Base-by-base conservation (phyloP, 2,329 filamentous ascomycete genomes). In the Rutstroemia sydowiana region DNA sequence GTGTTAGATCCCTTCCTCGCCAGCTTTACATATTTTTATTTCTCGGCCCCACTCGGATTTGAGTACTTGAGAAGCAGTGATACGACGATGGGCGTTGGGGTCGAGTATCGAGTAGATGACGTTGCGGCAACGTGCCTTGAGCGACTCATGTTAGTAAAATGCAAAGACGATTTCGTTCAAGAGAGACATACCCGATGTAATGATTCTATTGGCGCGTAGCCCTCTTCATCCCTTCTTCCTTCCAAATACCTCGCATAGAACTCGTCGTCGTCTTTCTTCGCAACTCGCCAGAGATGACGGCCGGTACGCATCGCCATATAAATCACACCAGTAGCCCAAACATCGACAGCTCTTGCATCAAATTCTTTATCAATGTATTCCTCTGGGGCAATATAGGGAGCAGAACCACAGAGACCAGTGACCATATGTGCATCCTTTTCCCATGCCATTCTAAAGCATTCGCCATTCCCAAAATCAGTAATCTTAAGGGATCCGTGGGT, bases 281-380 rank as follows among this genome's bases (percentile, higher is more conserved):
- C 93, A n/a, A 96, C 82, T 50, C 91, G 86, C 93, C 93, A 98
- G 8, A 98, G 76, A 69, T 98, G 93, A 48, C 93, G 81, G 5
- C 93, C 93, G 2, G 92, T 97, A 53, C 93, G 81, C 93, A 98
- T 98, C 13, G 93, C 93, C 93, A 98, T 98, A 73, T 98, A 98
- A 55, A 98, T 98, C 47, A 98, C 93, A 66, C 93, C 93, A 55
- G 90, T 95, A 21, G 93, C 93, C 93, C 93, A 98, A 13, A 97
- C 86, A 65, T 98, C 93, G 45, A 98, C 92, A n/a, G 93, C 92
- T 53, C 93, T 81, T 28, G 93, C 93, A 65, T 98, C 93, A 60
- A 98, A 98, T 67, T 98, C 93, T 68, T 85, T 90, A 66, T 95
- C 91, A 2, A 84, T 81, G 64, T 98, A 98, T 69, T 98, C 93